phyloP scores from a whole-genome alignment of 306 rosid genomes.

The Castanea mollissima region DNA sequence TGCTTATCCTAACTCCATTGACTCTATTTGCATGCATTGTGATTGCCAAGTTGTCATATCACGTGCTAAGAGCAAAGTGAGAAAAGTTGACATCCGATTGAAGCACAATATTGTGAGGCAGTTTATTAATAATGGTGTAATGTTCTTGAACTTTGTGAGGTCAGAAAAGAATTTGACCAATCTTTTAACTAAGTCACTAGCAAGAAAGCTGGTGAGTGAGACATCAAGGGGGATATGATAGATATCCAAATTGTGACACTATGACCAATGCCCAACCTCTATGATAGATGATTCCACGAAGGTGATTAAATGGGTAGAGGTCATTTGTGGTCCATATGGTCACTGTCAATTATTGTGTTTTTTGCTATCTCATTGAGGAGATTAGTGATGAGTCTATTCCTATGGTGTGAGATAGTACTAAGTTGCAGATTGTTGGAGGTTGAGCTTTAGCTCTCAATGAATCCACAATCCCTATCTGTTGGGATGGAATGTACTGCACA shows the following conservation, averaged over 20 bases:
- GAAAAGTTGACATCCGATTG: not conserved
- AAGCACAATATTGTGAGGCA: not conserved
- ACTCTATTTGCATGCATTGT: not conserved
- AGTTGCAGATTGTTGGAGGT: too few relatives aligned
- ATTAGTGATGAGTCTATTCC: not conserved
- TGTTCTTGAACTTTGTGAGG: not conserved
- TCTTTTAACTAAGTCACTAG: not conserved
- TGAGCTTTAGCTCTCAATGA: too few relatives aligned
- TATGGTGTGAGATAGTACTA: not conserved
- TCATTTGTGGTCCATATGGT: not conserved
- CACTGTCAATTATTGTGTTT: too few relatives aligned
- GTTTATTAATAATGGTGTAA: too few relatives aligned
- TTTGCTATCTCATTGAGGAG: not conserved
- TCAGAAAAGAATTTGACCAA: not conserved
- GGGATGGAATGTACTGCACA: not conserved
- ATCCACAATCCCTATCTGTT: not conserved
- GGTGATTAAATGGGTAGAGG: slow-evolving; percentile 1
- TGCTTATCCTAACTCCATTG: not conserved
- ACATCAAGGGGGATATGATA: not conserved
- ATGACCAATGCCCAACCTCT: not conserved
- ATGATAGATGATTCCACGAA: not conserved
- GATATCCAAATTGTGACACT: not conserved
- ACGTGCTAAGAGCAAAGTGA: not conserved
- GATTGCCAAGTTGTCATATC: not conserved
- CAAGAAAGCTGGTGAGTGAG: not conserved